Evolutionary conservation across 148 eudicot genomes (phyloP), one percentile per base, ranked within the genome.

Genomic region (Polygonum aviculare): DNA sequence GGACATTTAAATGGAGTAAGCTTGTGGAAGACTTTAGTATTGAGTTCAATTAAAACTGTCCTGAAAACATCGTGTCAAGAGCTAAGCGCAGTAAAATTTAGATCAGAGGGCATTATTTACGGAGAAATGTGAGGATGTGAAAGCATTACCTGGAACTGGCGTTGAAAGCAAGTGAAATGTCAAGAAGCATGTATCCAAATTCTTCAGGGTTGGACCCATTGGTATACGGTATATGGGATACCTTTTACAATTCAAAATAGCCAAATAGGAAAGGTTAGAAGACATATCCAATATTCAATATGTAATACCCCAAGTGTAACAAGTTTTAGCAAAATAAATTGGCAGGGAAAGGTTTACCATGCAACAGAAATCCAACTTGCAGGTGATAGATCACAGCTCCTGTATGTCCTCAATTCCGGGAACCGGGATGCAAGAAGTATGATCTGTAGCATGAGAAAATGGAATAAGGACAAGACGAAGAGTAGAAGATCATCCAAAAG

Each of bases 311-410:
- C 31, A 26, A 26, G 15, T 31, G 69, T 31, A 62, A 62, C 38
- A 62, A 62, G 39, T 62, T 62, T 60, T 3, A 7, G 36, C 18
- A 35, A 15, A 31, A 65, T 36, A 67, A 67, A 35, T 35, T 67
- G 45, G 21, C 45, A 38, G 44, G 72, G n/a, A 16, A 78, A 72
- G 21, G n/a, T 88, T 74, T 90, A 95, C 98, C 98, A 95, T 47
- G 98, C 97, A 73, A 95, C 91, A 78, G 98, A 95, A 65, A 95
- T 73, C 98, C 98, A 95, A 81, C 98, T 95, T 48, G 94, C 83
- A 39, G 87, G 77, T 15, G 90, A 85, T 76, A 95, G 78, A 78
- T 94, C 98, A 78, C 91, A 93, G 83, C 98, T 95, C 78, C 85
- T 80, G 31, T 77, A 89, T 18, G 93, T 88, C 77, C 77, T 90